Conservation (phyloP, 176 grass and related monocot species). For the Melocanna baccifera region DNA sequence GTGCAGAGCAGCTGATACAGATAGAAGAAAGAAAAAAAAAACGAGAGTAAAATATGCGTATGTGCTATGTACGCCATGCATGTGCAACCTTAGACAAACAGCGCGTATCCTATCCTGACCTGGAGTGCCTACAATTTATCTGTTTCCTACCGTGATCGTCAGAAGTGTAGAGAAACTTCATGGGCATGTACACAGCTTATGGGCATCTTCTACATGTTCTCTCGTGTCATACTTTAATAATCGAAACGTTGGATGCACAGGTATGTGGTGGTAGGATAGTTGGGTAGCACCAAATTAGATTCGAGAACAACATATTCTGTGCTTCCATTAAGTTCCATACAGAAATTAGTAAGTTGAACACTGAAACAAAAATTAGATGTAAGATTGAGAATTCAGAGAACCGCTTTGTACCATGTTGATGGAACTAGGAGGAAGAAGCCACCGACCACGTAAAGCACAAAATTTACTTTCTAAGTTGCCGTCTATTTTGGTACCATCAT, state of each 20-base stretch:
- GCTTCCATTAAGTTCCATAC: background rate
- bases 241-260: background rate
- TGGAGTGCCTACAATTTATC: background rate
- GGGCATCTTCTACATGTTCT: background rate
- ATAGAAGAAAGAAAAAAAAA: background rate
- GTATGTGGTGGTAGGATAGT: background rate
- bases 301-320: too few species aligned
- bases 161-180: background rate
- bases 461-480: background rate
- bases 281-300: background rate
- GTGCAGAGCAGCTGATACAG: background rate
- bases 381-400: background rate
- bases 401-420: background rate
- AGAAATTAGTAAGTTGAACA: background rate
- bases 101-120: background rate
- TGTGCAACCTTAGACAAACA: background rate
- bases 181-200: background rate
- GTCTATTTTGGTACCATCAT: background rate
- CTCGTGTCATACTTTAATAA: background rate
- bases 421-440: background rate
- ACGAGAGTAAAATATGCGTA: background rate
- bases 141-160: background rate
- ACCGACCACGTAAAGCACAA: background rate
- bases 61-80: background rate
- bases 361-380: background rate